Evolutionary conservation across 2,329 filamentous ascomycete genomes (phyloP).

Genomic region (Penicillium sp.): DNA sequence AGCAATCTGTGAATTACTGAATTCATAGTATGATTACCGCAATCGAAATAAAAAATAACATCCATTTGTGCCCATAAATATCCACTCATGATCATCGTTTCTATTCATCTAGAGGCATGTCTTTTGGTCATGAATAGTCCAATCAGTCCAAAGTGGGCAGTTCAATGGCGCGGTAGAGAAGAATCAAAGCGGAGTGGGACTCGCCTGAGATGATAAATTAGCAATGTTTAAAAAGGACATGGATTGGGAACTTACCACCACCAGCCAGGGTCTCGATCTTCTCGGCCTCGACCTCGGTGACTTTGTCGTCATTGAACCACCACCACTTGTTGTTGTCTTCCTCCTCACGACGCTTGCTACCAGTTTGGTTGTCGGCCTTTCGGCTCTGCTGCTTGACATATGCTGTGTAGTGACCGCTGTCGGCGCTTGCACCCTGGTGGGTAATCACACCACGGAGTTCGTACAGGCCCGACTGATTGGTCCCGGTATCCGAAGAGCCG

Average conservation of each 20-base stretch:
- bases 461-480: slow-evolving; percentile 93
- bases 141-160: slow-evolving; percentile 38
- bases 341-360: slow-evolving; percentile 64
- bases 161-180: slow-evolving; percentile 52
- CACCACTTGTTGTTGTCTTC: slow-evolving; percentile 98
- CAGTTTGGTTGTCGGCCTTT: slow-evolving; percentile 60
- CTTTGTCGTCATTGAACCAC: slow-evolving; percentile 99
- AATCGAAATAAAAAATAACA: not conserved
- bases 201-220: slow-evolving; percentile 39
- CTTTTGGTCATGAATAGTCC: slow-evolving; percentile 27
- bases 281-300: slow-evolving; percentile 84
- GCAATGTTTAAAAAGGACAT: not conserved
- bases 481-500: slow-evolving; percentile 72
- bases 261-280: slow-evolving; percentile 89
- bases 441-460: slow-evolving; percentile 93
- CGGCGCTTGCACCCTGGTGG: slow-evolving; percentile 93
- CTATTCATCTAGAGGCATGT: slow-evolving; percentile 26
- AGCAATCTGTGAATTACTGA: not conserved
- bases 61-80: slow-evolving; percentile 5
- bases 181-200: slow-evolving; percentile 52
- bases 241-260: slow-evolving; percentile 61
- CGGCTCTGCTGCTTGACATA: slow-evolving; percentile 89
- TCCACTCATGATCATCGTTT: slow-evolving; percentile 24
- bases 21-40: not conserved
- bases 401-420: slow-evolving; percentile 96